Conservation (phyloP, 1,139 yeast species). For the Taphrina deformans region DNA sequence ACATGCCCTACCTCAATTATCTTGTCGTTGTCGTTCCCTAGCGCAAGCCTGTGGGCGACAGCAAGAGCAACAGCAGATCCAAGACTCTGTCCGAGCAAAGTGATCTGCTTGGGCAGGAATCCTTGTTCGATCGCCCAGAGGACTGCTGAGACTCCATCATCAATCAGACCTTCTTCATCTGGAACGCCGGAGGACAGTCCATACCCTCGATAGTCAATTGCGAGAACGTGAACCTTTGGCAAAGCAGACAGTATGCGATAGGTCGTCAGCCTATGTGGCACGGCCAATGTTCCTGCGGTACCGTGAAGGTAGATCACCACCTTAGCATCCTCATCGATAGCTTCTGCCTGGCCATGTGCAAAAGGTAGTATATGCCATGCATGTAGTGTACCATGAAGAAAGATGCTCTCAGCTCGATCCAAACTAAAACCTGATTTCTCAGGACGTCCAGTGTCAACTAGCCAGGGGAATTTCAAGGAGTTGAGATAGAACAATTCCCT, state of each 20-base stretch:
- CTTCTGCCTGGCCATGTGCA: neutral
- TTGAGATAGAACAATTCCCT: slow-evolving; percentile 21
- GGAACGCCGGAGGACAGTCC: slow-evolving; percentile 35
- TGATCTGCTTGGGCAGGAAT: slow-evolving; percentile 13
- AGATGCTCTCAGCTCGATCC: slow-evolving; percentile 19
- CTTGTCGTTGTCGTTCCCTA: neutral
- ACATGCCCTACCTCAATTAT: slow-evolving; percentile 23
- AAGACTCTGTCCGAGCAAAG: slow-evolving; percentile 35
- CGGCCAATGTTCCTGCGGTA: slow-evolving; percentile 33
- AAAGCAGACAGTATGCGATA: slow-evolving; percentile 29
- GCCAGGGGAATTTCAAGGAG: slow-evolving; percentile 9
- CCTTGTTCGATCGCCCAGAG: slow-evolving; percentile 34
- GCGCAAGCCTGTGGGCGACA: slow-evolving; percentile 30
- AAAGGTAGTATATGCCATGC: slow-evolving; percentile 29
- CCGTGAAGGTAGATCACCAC: slow-evolving; percentile 31
- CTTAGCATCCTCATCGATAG: neutral
- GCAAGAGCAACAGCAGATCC: slow-evolving; percentile 36
- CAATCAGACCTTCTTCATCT: slow-evolving; percentile 29
- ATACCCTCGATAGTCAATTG: slow-evolving; percentile 36
- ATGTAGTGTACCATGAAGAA: slow-evolving; percentile 11
- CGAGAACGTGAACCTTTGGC: slow-evolving; percentile 34
- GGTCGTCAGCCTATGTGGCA: slow-evolving; percentile 23
- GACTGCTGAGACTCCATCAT: slow-evolving; percentile 34
- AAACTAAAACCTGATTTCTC: slow-evolving; percentile 6
- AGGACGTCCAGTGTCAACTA: slow-evolving; percentile 5